phyloP scores from a whole-genome alignment of 2,329 filamentous ascomycete genomes.

The Immersiporthe knoxdaviesiana region DNA sequence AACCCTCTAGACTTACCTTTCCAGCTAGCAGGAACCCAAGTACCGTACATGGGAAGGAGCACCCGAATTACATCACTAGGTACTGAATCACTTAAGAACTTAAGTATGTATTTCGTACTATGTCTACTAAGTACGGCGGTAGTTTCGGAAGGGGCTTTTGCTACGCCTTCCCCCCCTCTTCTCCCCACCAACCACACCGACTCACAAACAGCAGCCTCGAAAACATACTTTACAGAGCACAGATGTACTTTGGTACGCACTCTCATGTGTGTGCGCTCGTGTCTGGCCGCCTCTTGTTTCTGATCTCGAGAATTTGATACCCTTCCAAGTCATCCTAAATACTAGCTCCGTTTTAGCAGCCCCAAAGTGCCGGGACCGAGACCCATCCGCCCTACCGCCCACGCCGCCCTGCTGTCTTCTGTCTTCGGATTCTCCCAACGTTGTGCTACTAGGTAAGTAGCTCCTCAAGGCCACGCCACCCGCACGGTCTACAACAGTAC shows the following conservation, averaged over 20 bases:
- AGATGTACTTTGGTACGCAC: neutral
- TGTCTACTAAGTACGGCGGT: neutral
- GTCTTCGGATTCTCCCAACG: neutral
- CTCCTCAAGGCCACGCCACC: neutral
- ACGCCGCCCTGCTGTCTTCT: neutral
- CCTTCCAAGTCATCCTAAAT: neutral
- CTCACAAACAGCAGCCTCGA: neutral
- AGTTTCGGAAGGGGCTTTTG: neutral
- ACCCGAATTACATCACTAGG: neutral
- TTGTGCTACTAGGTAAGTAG: neutral
- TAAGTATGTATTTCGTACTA: too few species aligned
- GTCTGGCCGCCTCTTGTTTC: neutral
- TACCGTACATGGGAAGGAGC: neutral
- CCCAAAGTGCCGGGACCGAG: neutral
- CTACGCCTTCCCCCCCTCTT: neutral
- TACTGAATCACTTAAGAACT: too few species aligned
- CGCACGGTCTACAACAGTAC: neutral
- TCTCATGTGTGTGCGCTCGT: neutral
- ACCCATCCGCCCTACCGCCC: neutral
- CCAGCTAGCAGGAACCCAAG: neutral
- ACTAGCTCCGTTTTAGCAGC: constrained; percentile 1
- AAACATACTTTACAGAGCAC: neutral
- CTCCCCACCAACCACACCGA: neutral
- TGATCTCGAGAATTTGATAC: neutral
- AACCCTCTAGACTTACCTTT: neutral